phyloP scores from a whole-genome alignment of 257 asterid genomes.

The Anisodus acutangulus region DNA sequence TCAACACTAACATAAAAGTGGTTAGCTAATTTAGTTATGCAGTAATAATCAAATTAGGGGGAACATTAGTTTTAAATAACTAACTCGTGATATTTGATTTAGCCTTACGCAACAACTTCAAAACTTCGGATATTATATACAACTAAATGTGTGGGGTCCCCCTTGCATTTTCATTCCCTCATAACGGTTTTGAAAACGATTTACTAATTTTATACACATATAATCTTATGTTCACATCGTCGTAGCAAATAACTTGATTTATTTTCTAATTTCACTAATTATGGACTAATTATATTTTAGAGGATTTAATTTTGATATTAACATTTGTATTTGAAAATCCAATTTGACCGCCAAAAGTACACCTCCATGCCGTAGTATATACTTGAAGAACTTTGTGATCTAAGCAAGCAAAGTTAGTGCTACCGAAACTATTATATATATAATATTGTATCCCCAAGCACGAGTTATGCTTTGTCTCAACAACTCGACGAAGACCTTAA shows the following conservation, averaged over 20 bases:
- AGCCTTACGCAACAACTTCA: slow-evolving; percentile 7
- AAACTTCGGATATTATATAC: background rate
- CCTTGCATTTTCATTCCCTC: slow-evolving; percentile 2
- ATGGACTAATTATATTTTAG: background rate
- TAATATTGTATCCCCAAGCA: background rate
- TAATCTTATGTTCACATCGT: background rate
- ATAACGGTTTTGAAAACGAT: slow-evolving; percentile 9
- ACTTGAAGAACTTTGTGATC: slow-evolving; percentile 23
- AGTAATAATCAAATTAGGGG: slow-evolving; percentile 26
- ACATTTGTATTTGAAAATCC: background rate
- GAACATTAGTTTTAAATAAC: slow-evolving; percentile 24
- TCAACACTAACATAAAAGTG: background rate
- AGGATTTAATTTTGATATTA: background rate
- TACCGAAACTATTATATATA: slow-evolving; percentile 10
- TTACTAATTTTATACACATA: background rate
- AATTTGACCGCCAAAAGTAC: slow-evolving; percentile 25
- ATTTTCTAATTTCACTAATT: background rate
- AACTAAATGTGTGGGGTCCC: background rate
- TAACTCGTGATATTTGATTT: background rate
- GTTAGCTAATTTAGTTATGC: slow-evolving; percentile 27
- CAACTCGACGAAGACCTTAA: slow-evolving; percentile 9
- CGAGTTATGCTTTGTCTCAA: slow-evolving; percentile 29
- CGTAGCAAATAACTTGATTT: background rate
- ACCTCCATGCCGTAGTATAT: background rate
- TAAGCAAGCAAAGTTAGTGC: slow-evolving; percentile 32